Base-by-base conservation (phyloP, 768 basidiomycete species). In the Phaffia australis region DNA sequence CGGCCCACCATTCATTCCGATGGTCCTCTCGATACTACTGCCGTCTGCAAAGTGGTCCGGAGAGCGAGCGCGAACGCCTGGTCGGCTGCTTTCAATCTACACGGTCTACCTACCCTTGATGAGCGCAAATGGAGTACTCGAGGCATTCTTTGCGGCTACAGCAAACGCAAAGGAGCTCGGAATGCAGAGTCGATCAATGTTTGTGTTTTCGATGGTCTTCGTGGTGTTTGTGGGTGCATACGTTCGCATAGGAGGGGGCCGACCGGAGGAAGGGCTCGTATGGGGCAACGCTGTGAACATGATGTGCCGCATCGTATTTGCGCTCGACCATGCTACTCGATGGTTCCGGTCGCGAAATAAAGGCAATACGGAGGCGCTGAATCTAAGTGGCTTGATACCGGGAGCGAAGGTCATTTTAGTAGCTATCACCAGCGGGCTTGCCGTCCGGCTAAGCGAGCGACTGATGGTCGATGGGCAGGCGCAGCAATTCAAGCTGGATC, bases 81-180 rank as follows among this genome's bases (percentile, higher is more conserved):
- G 89, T 0, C 70, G 76, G 18, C 86, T 94, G 48, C 82, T 99
- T 7, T 76, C 77, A 16, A 83, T 86, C 0, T 99, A 92, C 83
- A 72, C 64, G 5, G 86, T 83, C 79, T 94, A 93, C 71, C 86
- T 98, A 70, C 95, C 95, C 0, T 81, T 87, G 25, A 81, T 99
- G 72, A 87, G 87, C 6, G 77, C 90, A 70, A 99, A 99, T 73
- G 95, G 95, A 1, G 83, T 88, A 0, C 78, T 94, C 21, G 95
- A 99, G 74, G 89, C 93, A 0, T 93, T 95, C 75, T 80, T 94
- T 71, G 83, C 87, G 2, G 86, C 88, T 63, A 84, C 85, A 1
- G 88, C 90, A 1, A 79, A 80, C 1, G 80, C 86, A 0, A 71
- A 75, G 1, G 86, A 92, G 74, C 76, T 99, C 14, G 82, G 79